These are phyloP conservation scores for Penicillium bovifimosum DNA, from an alignment of 495 filamentous ascomycete genomes.

Conservation along the genomic window DNA sequence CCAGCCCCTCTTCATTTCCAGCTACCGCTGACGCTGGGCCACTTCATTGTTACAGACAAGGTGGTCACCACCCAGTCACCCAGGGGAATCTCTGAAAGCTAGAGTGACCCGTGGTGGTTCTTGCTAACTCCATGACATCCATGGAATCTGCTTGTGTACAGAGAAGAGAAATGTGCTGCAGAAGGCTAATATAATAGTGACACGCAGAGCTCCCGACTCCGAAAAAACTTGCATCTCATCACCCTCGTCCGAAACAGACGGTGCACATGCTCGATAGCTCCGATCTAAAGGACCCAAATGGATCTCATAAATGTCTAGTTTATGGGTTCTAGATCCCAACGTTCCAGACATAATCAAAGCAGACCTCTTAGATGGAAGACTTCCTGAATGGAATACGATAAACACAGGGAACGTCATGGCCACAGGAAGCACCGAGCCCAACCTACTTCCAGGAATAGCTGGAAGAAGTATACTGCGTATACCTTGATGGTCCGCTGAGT, in stretches of 20 bases:
- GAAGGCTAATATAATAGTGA: conserved; percentile 13
- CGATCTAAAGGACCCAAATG: conserved; percentile 36
- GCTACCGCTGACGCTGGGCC: conserved; percentile 19
- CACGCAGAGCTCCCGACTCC: conserved; percentile 21
- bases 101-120: conserved; percentile 11
- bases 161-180: conserved; percentile 21
- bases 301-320: conserved; percentile 42
- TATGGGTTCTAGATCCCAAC: conserved; percentile 42
- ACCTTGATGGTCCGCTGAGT: conserved; percentile 20
- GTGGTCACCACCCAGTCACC: conserved; percentile 43
- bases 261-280: conserved; percentile 39
- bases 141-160: background rate
- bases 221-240: conserved; percentile 19
- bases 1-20: conserved; percentile 12
- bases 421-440: conserved; percentile 16
- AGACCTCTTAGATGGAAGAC: conserved; percentile 26
- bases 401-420: conserved; percentile 4
- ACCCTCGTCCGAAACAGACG: conserved; percentile 18
- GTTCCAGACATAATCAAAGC: conserved; percentile 24
- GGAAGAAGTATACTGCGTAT: conserved; percentile 35
- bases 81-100: conserved; percentile 34
- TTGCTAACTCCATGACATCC: conserved; percentile 21
- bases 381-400: conserved; percentile 30
- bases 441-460: conserved; percentile 33
- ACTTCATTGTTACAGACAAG: conserved; percentile 29